Evolutionary conservation across 208 protist genomes (phyloP).

Genomic region (Trypanosoma platydactyli): DNA sequence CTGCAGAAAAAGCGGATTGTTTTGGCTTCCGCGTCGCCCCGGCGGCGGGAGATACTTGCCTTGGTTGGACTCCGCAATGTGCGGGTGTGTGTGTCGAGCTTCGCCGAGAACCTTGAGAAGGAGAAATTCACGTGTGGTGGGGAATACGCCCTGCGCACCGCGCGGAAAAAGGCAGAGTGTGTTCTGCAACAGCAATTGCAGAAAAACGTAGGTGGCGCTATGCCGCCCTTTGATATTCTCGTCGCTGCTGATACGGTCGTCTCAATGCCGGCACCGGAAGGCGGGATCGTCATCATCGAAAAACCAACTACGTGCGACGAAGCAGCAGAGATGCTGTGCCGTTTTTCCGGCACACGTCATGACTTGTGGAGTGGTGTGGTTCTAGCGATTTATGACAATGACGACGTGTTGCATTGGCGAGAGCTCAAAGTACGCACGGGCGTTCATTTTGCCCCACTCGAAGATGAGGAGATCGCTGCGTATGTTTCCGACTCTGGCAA

Average conservation of each 20-base stretch:
- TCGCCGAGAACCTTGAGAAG: slow-evolving; percentile 42
- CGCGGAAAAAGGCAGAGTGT: slow-evolving; percentile 31
- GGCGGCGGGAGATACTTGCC: slow-evolving; percentile 35
- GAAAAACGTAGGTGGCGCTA: not conserved
- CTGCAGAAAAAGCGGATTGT: slow-evolving; percentile 33
- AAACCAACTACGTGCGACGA: slow-evolving; percentile 30
- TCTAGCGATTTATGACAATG: slow-evolving; percentile 18
- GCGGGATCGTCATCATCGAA: slow-evolving; percentile 33
- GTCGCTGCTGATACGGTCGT: slow-evolving; percentile 46
- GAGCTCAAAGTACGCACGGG: slow-evolving; percentile 28
- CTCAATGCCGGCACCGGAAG: slow-evolving; percentile 8
- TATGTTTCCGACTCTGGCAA: slow-evolving; percentile 24
- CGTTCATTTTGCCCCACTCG: slow-evolving; percentile 31
- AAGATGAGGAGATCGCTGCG: slow-evolving; percentile 31
- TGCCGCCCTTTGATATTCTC: slow-evolving; percentile 32
- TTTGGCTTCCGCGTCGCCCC: slow-evolving; percentile 41
- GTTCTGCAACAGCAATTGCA: slow-evolving; percentile 11
- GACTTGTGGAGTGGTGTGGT: slow-evolving; percentile 40
- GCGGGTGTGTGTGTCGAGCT: slow-evolving; percentile 29
- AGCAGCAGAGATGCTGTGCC: slow-evolving; percentile 33
- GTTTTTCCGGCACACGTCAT: slow-evolving; percentile 31
- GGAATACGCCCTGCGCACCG: slow-evolving; percentile 37
- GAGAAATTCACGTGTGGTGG: slow-evolving; percentile 26
- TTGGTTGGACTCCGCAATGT: slow-evolving; percentile 30
- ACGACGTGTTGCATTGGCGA: slow-evolving; percentile 5